Percentiles rank a stretch among this genome's conserved stretches.
Conservation (phyloP, 148 eudicot genomes). For the Simmondsia chinensis region DNA sequence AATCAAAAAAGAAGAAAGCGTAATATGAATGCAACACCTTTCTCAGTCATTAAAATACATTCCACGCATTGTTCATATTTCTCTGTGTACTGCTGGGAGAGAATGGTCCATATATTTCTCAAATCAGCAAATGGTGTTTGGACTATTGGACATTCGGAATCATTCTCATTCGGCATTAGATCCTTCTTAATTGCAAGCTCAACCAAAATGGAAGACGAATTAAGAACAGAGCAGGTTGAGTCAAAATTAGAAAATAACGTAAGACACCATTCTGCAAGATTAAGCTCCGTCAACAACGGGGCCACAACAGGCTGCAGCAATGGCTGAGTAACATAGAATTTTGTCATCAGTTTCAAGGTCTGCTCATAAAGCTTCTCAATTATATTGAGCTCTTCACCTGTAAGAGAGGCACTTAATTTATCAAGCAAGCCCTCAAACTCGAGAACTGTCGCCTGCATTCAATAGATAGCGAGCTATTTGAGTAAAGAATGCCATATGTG, state of each 20-base stretch:
- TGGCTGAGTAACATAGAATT: constrained; percentile 73
- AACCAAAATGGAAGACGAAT: constrained; percentile 86
- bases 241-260: constrained; percentile 84
- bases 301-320: constrained; percentile 53
- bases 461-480: constrained; percentile 9
- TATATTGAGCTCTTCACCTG: constrained; percentile 79
- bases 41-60: constrained; percentile 30
- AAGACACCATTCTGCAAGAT: constrained; percentile 31
- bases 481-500: constrained; percentile 6
- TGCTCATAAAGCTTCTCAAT: constrained; percentile 89
- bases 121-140: constrained; percentile 60
- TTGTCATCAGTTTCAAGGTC: constrained; percentile 80
- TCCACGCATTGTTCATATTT: constrained; percentile 82
- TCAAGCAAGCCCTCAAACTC: constrained; percentile 83
- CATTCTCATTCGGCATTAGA: constrained; percentile 54
- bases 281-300: constrained; percentile 53
- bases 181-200: constrained; percentile 84
- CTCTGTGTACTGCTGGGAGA: constrained; percentile 73
- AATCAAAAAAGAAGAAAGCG: constrained; percentile 1
- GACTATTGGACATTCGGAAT: constrained; percentile 41
- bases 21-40: constrained; percentile 36
- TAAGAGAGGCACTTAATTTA: constrained; percentile 73
- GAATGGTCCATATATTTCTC: constrained; percentile 63
- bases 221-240: constrained; percentile 89
- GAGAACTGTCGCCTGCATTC: constrained; percentile 50